Evolutionary conservation across 352 stramenopile species (phyloP).

Genomic region (Globisporangium irregulare): DNA sequence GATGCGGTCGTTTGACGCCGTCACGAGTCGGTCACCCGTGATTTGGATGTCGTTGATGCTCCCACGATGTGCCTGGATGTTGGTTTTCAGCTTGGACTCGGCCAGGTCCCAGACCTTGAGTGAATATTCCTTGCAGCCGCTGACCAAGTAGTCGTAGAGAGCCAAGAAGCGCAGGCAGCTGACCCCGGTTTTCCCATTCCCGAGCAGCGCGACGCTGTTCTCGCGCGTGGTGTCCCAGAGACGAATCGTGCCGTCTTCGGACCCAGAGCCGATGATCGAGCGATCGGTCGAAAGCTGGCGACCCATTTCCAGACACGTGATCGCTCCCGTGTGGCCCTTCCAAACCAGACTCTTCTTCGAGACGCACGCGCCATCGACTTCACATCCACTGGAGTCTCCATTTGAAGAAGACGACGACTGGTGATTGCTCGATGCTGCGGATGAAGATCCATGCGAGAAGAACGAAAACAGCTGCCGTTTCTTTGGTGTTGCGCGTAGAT

Average conservation of each 20-base stretch:
- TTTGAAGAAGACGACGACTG: constrained; percentile 13
- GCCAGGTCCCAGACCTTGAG: constrained; percentile 76
- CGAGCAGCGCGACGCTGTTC: constrained; percentile 46
- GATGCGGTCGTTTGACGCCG: constrained; percentile 66
- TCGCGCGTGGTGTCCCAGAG: constrained; percentile 76
- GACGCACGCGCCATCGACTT: constrained; percentile 55
- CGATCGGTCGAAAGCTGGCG: constrained; percentile 60
- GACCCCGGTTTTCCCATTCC: constrained; percentile 37
- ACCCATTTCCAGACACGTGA: constrained; percentile 73
- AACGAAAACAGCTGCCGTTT: constrained; percentile 66
- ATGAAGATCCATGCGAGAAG: constrained; percentile 28
- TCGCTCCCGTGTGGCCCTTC: constrained; percentile 52
- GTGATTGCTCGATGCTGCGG: neutral
- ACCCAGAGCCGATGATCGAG: constrained; percentile 61
- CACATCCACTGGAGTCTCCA: constrained; percentile 19
- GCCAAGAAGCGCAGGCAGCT: constrained; percentile 63
- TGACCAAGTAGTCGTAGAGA: constrained; percentile 57
- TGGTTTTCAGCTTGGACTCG: constrained; percentile 47
- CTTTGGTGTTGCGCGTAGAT: constrained; percentile 55
- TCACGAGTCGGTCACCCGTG: constrained; percentile 69
- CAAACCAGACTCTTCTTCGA: constrained; percentile 64
- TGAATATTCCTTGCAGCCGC: constrained; percentile 45
- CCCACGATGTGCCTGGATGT: constrained; percentile 52
- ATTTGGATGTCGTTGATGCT: constrained; percentile 65
- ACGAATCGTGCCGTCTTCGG: constrained; percentile 62